Evolutionary conservation across 768 basidiomycete genomes (phyloP), one percentile per base, ranked within the genome.

Genomic region (Russula virescens): DNA sequence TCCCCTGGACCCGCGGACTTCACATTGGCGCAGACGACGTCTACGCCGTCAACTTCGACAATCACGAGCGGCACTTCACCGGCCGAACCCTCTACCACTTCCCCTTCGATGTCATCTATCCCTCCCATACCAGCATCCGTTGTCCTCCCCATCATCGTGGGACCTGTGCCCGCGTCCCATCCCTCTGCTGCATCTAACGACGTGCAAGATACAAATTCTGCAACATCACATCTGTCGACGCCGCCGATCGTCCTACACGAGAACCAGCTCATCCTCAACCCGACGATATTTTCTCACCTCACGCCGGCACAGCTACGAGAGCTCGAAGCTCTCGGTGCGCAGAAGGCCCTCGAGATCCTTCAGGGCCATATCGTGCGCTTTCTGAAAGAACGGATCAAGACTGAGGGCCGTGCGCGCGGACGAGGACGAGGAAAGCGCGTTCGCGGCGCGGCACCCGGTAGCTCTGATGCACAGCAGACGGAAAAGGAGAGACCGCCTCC

Each of bases 341-440:
- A 87, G 71, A 85, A 88, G 66, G 92, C 94, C 7, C 75, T 96
- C 55, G 82, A 84, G 66, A 86, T 92, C 23, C 76, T 96, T 60
- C 92, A 93, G 64, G 85, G 82, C 2, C 89, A 94, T 69, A 91
- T 95, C 72, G 89, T 93, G 47, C 82, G 88, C 58, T 89, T 86
- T 63, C 75, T 94, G 70, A 95, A 94, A 74, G 89, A 93, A 72
- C 79, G 78, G 66, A 82, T 85, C 66, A 73, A 77, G 73, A 73
- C 78, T 60, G 75, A 80, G 69, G 68, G 64, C 31, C 64, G 68
- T 43, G 64, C 66, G 21, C 61, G 69, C 19, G 71, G 68, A 40
- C 65, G 71, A 18, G 66, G 70, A 23, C 65, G 70, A 19, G 60
- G 35, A 48, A 67, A 68, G 52, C 65, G 69, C 3, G n/a, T 55